These are phyloP conservation scores for Scutellaria galericulata DNA, from an alignment of 257 asterid genomes.

Conservation along the genomic window DNA sequence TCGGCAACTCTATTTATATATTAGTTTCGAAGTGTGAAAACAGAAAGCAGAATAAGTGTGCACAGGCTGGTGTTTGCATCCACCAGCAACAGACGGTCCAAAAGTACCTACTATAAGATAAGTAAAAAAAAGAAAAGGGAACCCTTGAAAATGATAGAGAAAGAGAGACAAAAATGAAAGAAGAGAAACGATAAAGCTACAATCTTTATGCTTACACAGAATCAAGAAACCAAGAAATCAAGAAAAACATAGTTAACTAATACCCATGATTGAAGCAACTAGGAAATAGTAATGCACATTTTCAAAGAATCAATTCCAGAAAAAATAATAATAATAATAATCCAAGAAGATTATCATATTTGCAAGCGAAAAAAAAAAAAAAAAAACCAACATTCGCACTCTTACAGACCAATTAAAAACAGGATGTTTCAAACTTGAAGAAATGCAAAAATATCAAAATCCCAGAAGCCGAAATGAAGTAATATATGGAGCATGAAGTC, in stretches of 20 bases:
- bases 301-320: conserved; percentile 42
- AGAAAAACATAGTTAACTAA: conserved; percentile 6
- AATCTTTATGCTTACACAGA: conserved; percentile 42
- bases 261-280: conserved; percentile 22
- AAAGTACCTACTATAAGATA: conserved; percentile 33
- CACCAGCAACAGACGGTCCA: conserved; percentile 37
- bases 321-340: conserved; percentile 30
- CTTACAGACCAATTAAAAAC: conserved; percentile 16
- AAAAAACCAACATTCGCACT: conserved; percentile 19
- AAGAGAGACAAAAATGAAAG: neutral
- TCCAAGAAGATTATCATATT: conserved; percentile 9
- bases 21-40: conserved; percentile 43
- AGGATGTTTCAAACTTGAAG: conserved; percentile 19
- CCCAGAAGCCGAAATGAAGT: conserved; percentile 27
- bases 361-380: neutral
- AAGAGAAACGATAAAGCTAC: conserved; percentile 37
- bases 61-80: conserved; percentile 33
- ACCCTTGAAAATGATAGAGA: conserved; percentile 42
- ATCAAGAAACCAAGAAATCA: conserved; percentile 42
- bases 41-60: conserved; percentile 29
- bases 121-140: conserved; percentile 42
- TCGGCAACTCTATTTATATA: conserved; percentile 44
- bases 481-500: neutral
- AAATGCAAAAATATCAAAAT: conserved; percentile 28
- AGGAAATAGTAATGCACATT: conserved; percentile 28